These are phyloP conservation scores for Stemphylium lycopersici DNA, from an alignment of 2,329 filamentous ascomycete species.

Conservation along the genomic window DNA sequence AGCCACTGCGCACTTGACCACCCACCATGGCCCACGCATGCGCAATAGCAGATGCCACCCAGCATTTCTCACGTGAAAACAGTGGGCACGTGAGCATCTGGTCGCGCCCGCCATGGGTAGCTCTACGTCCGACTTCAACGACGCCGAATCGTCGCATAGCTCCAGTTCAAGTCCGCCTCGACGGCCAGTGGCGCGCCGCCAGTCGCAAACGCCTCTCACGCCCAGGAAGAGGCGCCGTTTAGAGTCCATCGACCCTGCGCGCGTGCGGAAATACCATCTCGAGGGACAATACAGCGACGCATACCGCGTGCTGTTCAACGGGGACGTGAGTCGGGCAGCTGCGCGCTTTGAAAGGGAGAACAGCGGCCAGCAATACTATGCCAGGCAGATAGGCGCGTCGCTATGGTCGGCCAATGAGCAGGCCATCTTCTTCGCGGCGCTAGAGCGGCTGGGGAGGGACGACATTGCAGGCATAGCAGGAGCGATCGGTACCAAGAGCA, in stretches of 20 bases:
- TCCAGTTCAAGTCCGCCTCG: slow-evolving; percentile 8
- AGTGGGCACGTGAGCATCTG: background rate
- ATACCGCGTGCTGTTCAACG: slow-evolving; percentile 46
- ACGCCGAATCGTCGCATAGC: background rate
- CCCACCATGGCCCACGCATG: slow-evolving; percentile 17
- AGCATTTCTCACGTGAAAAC: background rate
- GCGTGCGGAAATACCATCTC: slow-evolving; percentile 33
- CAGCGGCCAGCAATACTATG: slow-evolving; percentile 25
- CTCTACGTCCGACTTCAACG: slow-evolving; percentile 19
- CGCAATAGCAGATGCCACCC: background rate
- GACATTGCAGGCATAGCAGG: slow-evolving; percentile 67
- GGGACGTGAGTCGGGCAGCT: slow-evolving; percentile 28
- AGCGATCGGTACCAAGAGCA: slow-evolving; percentile 72
- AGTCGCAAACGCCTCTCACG: slow-evolving; percentile 15
- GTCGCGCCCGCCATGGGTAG: slow-evolving; percentile 21
- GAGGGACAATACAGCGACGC: slow-evolving; percentile 55
- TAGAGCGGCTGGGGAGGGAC: slow-evolving; percentile 68
- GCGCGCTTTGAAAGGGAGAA: slow-evolving; percentile 20
- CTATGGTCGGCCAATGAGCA: slow-evolving; percentile 77
- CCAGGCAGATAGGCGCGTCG: slow-evolving; percentile 70
- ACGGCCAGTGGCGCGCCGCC: slow-evolving; percentile 15
- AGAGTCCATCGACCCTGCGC: slow-evolving; percentile 22
- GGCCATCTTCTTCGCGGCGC: slow-evolving; percentile 67
- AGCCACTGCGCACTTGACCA: slow-evolving; percentile 6
- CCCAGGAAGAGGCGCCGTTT: slow-evolving; percentile 36